Conservation (phyloP, 2,329 filamentous ascomycete species). For the Alternaria burnsii region DNA sequence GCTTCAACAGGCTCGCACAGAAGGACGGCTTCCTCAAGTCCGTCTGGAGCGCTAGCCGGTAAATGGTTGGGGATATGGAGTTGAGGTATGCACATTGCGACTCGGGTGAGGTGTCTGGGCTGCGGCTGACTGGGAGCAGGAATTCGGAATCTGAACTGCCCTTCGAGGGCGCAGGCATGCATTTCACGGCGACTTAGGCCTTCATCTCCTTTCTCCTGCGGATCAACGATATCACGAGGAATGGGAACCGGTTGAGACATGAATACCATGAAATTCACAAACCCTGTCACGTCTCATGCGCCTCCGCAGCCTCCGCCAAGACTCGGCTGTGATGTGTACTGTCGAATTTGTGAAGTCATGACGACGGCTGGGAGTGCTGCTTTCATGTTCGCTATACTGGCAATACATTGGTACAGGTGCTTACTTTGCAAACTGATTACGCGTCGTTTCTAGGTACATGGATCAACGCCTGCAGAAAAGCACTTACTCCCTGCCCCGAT, state of each 20-base stretch:
- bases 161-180: conserved; percentile 36
- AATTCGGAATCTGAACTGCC: conserved; percentile 42
- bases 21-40: conserved; percentile 95
- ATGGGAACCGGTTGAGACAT: conserved; percentile 38
- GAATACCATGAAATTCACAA: conserved; percentile 45
- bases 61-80: conserved; percentile 50
- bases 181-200: conserved; percentile 42
- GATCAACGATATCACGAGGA: conserved; percentile 46
- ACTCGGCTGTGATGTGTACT: conserved; percentile 8
- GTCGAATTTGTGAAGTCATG: neutral
- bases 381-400: neutral
- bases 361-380: neutral
- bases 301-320: neutral
- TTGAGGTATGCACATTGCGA: conserved; percentile 33
- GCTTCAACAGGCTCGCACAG: conserved; percentile 94
- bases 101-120: neutral
- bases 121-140: conserved; percentile 31
- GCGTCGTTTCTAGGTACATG: conserved; percentile 4
- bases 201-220: conserved; percentile 38
- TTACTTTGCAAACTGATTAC: neutral
- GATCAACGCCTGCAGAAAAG: neutral
- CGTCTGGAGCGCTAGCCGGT: conserved; percentile 83
- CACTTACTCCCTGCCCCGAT: neutral
- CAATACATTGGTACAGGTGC: neutral
- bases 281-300: conserved; percentile 20